Percentiles rank a stretch among this genome's conserved stretches.
These are phyloP conservation scores for Daldinia sp. DNA, from an alignment of 2,329 filamentous ascomycete species.

Conservation along the genomic window DNA sequence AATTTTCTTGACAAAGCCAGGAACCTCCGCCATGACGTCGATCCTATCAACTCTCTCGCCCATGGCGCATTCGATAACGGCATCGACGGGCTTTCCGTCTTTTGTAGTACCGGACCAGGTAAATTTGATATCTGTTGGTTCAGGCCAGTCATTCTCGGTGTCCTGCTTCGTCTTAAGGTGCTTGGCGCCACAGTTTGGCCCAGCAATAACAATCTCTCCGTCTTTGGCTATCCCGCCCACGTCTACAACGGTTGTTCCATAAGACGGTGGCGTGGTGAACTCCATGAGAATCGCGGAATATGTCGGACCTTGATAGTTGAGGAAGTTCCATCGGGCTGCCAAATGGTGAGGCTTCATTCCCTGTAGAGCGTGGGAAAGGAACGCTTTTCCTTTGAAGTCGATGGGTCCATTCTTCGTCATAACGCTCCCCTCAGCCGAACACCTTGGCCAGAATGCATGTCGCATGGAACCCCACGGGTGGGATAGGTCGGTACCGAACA, in stretches of 20 bases:
- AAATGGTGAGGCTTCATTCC: constrained; percentile 99
- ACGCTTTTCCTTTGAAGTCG: constrained; percentile 82
- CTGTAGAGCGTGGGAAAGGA: constrained; percentile 89
- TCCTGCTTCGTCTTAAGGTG: constrained; percentile 80
- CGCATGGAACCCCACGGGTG: constrained; percentile 94
- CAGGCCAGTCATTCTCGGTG: constrained; percentile 86
- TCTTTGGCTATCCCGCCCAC: constrained; percentile 87
- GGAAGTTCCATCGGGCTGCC: constrained; percentile 92
- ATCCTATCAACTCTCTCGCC: constrained; percentile 81
- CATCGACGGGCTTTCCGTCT: constrained; percentile 79
- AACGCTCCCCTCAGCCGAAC: constrained; percentile 83
- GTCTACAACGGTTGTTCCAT: constrained; percentile 84
- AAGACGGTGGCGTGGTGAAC: constrained; percentile 92
- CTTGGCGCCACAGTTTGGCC: constrained; percentile 71
- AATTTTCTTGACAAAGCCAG: constrained; percentile 94
- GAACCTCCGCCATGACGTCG: constrained; percentile 97
- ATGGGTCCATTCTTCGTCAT: constrained; percentile 84
- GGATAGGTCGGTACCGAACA: constrained; percentile 85
- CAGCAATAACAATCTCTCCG: constrained; percentile 81
- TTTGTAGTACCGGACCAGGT: constrained; percentile 82
- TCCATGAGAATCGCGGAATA: constrained; percentile 96
- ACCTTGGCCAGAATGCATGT: constrained; percentile 95
- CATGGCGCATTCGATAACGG: constrained; percentile 75
- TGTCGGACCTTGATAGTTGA: constrained; percentile 87
- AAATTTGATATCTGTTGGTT: constrained; percentile 80